Conservation (phyloP, 352 stramenopile species). For the Elongisporangium senticosum region DNA sequence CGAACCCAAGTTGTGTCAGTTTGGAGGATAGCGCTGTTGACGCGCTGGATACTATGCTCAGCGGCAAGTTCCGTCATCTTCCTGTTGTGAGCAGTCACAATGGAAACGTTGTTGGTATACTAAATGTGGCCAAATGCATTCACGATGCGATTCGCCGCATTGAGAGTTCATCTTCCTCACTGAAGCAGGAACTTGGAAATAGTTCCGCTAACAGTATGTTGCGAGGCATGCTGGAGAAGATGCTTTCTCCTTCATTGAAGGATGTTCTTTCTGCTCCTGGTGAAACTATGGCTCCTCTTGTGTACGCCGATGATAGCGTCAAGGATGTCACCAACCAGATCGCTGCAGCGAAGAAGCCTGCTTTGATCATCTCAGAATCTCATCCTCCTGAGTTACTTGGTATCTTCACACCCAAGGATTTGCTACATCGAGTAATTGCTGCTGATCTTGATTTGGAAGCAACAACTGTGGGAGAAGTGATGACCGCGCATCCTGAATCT, state of each 20-base stretch:
- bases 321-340: slow-evolving; percentile 73
- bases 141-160: slow-evolving; percentile 98
- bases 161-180: slow-evolving; percentile 80
- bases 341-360: slow-evolving; percentile 69
- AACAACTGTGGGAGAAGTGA: slow-evolving; percentile 89
- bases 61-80: slow-evolving; percentile 93
- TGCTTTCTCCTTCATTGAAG: slow-evolving; percentile 77
- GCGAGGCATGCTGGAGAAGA: slow-evolving; percentile 82
- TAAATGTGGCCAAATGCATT: slow-evolving; percentile 98
- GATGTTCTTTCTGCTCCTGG: slow-evolving; percentile 61
- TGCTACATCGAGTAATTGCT: slow-evolving; percentile 94
- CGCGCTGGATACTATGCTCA: slow-evolving; percentile 84
- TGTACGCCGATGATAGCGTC: slow-evolving; percentile 66
- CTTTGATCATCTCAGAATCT: slow-evolving; percentile 64
- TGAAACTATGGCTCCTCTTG: slow-evolving; percentile 67
- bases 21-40: slow-evolving; percentile 80
- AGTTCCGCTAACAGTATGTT: slow-evolving; percentile 54
- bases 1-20: slow-evolving; percentile 75
- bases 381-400: slow-evolving; percentile 81
- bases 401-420: slow-evolving; percentile 98
- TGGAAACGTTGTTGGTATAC: slow-evolving; percentile 89
- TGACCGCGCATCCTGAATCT: slow-evolving; percentile 95
- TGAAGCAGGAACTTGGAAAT: slow-evolving; percentile 75
- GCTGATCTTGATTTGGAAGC: slow-evolving; percentile 82
- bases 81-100: slow-evolving; percentile 87